Evolutionary conservation across 768 basidiomycete genomes (phyloP), one percentile per base, ranked within the genome.

Genomic region (Paxillus rubicundulus): DNA sequence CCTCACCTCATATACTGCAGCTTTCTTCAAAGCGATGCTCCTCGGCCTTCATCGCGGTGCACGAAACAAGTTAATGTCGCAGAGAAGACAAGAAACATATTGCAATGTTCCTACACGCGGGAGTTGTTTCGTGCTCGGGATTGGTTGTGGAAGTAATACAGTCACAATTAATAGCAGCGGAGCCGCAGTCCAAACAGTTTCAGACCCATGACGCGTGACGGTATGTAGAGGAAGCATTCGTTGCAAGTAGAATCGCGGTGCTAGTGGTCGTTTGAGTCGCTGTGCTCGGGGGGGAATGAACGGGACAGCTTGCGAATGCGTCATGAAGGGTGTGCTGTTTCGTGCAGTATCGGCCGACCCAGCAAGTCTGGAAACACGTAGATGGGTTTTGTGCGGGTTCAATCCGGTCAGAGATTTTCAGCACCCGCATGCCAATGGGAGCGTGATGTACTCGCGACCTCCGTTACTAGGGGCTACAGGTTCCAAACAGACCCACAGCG

Each of bases 1-100:
- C 3, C 9, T 3, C 36, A 9, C 50, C 10, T 54, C 20, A 54
- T 54, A 54, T 54, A 54, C 42, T 18, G 24, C 36, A 5, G n/a
- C 36, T n/a, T 37, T 38, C 33, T 18, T 20, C 12, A 21, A 48
- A 38, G 38, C 38, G 6, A 27, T 36, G 36, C 47, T 2, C 47
- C 28, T 13, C 21, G 21, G 24, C 8, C 20, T 36, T 48, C 34
- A n/a, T 46, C 30, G 33, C 33, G 16, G 47, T 45, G 44, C 28
- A 28, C n/a, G 44, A 17, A 45, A 28, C 27, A 17, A 38, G n/a
- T 21, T 27, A 16, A 21, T 20, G 24, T 43, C 24, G 41, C 21
- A 24, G 21, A 12, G 18, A 24, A 12, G 0, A 41, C 4, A 27
- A 24, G 21, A 24, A 12, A 7, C 21, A 1, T 20, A 27, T 28